Conservation (phyloP, 2,329 filamentous ascomycete species). For the Ophiocordyceps sinensis region DNA sequence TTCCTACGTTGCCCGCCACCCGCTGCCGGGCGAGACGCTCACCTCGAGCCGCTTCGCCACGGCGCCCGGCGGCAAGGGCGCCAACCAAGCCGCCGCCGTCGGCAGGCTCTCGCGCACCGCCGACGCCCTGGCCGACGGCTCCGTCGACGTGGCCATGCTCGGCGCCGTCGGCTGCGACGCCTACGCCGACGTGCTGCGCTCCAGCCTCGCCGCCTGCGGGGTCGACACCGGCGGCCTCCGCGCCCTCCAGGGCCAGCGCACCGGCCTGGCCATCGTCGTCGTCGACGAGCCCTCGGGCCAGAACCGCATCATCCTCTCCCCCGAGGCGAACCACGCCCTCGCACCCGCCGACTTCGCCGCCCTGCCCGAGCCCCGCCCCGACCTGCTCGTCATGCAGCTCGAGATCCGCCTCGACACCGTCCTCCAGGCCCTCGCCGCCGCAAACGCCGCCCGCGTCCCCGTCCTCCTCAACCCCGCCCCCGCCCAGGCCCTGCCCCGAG, state of each 20-base stretch:
- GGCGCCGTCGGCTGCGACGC: slow-evolving; percentile 58
- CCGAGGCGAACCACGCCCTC: slow-evolving; percentile 52
- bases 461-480: slow-evolving; percentile 80
- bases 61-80: slow-evolving; percentile 83
- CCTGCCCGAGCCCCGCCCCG: slow-evolving; percentile 27
- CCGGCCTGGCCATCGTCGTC: slow-evolving; percentile 61
- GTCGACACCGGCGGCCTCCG: slow-evolving; percentile 44
- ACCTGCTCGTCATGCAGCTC: slow-evolving; percentile 63
- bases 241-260: slow-evolving; percentile 30
- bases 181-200: slow-evolving; percentile 46
- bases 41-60: slow-evolving; percentile 64
- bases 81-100: slow-evolving; percentile 87
- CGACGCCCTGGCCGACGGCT: slow-evolving; percentile 17
- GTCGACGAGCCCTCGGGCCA: slow-evolving; percentile 60
- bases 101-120: slow-evolving; percentile 57
- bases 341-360: slow-evolving; percentile 18
- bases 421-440: slow-evolving; percentile 41
- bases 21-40: slow-evolving; percentile 74
- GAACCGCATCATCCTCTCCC: slow-evolving; percentile 62
- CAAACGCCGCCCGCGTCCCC: slow-evolving; percentile 31
- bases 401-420: slow-evolving; percentile 58
- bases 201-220: slow-evolving; percentile 44
- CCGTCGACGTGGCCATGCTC: slow-evolving; percentile 48
- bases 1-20: slow-evolving; percentile 72
- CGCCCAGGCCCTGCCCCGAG: slow-evolving; percentile 51